phyloP scores from a whole-genome alignment of 768 basidiomycete species.

The Mycena albidolilacea region DNA sequence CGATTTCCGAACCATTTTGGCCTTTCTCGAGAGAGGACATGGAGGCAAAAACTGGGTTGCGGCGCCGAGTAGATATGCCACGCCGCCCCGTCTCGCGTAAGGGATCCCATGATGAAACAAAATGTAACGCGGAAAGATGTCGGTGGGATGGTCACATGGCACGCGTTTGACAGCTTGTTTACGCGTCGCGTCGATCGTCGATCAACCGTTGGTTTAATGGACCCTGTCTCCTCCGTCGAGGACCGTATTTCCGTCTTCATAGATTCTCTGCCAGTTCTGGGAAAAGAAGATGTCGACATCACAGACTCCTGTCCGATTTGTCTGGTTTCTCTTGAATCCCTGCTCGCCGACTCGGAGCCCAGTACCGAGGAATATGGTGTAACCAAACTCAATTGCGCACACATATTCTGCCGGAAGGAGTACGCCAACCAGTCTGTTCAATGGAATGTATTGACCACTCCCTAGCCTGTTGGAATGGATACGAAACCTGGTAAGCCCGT shows the following conservation, averaged over 20 bases:
- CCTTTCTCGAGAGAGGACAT: constrained; percentile 38
- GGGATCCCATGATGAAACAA: constrained; percentile 13
- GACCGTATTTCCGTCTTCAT: constrained; percentile 57
- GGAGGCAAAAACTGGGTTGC: not conserved
- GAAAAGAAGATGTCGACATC: constrained; percentile 54
- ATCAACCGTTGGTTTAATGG: not conserved
- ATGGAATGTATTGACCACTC: constrained; percentile 16
- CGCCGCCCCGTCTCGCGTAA: not conserved
- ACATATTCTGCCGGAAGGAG: constrained; percentile 80
- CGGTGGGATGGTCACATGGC: not conserved
- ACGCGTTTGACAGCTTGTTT: not conserved
- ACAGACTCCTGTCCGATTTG: constrained; percentile 80
- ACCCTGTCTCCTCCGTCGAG: constrained; percentile 29
- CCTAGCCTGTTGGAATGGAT: constrained; percentile 79
- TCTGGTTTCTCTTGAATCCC: constrained; percentile 63
- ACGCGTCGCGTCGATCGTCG: not conserved
- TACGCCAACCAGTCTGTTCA: constrained; percentile 48
- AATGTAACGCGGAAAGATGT: too few species aligned
- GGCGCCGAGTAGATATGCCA: too few species aligned
- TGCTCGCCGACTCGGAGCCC: constrained; percentile 54
- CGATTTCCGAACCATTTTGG: constrained; percentile 19
- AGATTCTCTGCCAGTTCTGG: constrained; percentile 60
- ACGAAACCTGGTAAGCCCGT: constrained; percentile 60
- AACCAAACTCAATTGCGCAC: constrained; percentile 75
- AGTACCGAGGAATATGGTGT: constrained; percentile 53